Evolutionary conservation across 306 rosid genomes (phyloP), one percentile per base, ranked within the genome.

Genomic region (Fragaria iinumae): DNA sequence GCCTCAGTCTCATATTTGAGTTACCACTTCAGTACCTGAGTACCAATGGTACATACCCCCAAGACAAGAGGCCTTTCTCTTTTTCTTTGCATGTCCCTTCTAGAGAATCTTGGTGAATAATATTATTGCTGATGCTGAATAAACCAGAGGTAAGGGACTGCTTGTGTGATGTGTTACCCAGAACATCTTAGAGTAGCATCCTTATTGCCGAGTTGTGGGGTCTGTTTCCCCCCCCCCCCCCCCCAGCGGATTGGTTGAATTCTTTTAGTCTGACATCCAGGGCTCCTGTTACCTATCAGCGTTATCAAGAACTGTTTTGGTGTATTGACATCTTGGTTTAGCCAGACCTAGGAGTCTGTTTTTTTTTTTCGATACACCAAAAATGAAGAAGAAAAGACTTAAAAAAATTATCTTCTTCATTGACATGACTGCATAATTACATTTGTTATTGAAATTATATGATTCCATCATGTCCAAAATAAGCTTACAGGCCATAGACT

Each of bases 371-470:
- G 0, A 34, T 7, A 6, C 14, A 59, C 9, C 21, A 25, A 25
- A 6, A 23, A 32, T 12, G 1, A 23, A 25, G 27, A 11, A 59
- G 27, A 11, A 21, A 20, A n/a, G 14, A 6, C 11, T 6, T 6
- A n/a, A 55, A 10, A 57, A 4, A 11, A 29, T 18, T 10, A 16
- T 14, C 14, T 34, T 38, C 75, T 48, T 71, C 32, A 6, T 32
- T 50, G 32, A 49, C 23, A 10, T 71, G 63, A 34, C 63, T 71
- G 16, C 17, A 47, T 18, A 71, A 48, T 71, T 71, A 23, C 74
- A 47, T 27, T 70, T 27, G 39, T 32, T 49, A 62, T 32, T 32
- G 29, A 57, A 29, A 32, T 71, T 71, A 5, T 14, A 20, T 1
- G 11, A 32, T 20, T 10, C 27, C 60, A 48, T 71, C 45, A 14